Percentiles rank a stretch among this genome's conserved stretches.
Evolutionary conservation across 805 yeast genomes (phyloP).

Genomic region (Yamadazyma olivae): DNA sequence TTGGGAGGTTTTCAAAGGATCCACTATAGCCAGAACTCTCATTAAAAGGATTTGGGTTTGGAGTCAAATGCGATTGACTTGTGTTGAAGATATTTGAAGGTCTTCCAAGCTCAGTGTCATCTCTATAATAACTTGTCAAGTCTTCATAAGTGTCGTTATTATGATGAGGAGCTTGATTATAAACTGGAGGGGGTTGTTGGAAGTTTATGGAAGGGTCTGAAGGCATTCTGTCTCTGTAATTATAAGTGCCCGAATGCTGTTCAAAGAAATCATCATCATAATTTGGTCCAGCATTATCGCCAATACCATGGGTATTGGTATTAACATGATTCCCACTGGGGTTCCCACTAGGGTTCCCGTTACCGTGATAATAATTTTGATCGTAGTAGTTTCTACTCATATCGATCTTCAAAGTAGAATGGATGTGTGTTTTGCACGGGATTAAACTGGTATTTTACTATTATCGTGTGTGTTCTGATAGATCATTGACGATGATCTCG

Average conservation of each 20-base stretch:
- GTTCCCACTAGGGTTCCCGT: too few relatives aligned
- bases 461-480: too few relatives aligned
- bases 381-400: too few relatives aligned
- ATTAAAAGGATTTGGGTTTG: conserved; percentile 16
- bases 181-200: conserved; percentile 26
- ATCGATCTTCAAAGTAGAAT: too few relatives aligned
- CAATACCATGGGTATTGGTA: too few relatives aligned
- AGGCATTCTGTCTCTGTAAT: conserved; percentile 12
- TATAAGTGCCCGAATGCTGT: conserved; percentile 18
- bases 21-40: background rate
- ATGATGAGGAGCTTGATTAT: conserved; percentile 8
- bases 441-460: too few relatives aligned
- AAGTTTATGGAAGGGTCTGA: conserved; percentile 22
- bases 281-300: too few relatives aligned
- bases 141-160: conserved; percentile 18
- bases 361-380: too few relatives aligned
- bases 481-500: too few relatives aligned
- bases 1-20: conserved; percentile 10
- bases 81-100: conserved; percentile 28
- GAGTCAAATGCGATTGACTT: conserved; percentile 15
- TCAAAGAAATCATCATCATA: too few relatives aligned
- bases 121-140: conserved; percentile 19
- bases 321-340: too few relatives aligned
- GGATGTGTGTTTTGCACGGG: too few relatives aligned
- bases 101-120: conserved; percentile 16